phyloP scores from a whole-genome alignment of 208 protist species.

The Polymyxa betae region DNA sequence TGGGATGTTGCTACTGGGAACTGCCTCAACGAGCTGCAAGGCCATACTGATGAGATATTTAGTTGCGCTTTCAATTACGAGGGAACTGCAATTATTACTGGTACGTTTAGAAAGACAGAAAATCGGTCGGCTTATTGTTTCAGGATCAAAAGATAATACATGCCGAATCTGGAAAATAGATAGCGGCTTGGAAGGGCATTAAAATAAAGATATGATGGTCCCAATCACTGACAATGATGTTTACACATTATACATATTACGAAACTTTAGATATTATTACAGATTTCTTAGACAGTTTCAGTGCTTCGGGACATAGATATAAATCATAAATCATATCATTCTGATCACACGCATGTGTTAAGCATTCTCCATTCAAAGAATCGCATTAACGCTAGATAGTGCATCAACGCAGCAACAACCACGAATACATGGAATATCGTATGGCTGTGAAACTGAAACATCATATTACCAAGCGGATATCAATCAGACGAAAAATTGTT shows the following conservation, averaged over 20 bases:
- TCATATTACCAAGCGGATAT: too few species aligned
- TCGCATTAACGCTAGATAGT: background rate
- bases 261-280: too few species aligned
- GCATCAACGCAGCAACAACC: background rate
- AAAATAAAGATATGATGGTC: too few species aligned
- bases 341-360: constrained; percentile 20
- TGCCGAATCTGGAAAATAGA: constrained; percentile 88
- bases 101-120: constrained; percentile 45
- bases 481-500: too few species aligned
- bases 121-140: too few species aligned
- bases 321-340: too few species aligned
- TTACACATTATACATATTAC: too few species aligned
- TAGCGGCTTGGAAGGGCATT: background rate
- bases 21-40: constrained; percentile 74
- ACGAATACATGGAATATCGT: constrained; percentile 4
- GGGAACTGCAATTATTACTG: constrained; percentile 91
- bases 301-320: too few species aligned
- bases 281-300: too few species aligned
- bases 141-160: constrained; percentile 89
- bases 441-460: constrained; percentile 10
- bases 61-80: constrained; percentile 89
- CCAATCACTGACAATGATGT: too few species aligned
- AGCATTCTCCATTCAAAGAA: constrained; percentile 28
- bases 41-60: constrained; percentile 94
- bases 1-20: constrained; percentile 86